These are phyloP conservation scores for Coccomyxa sp. DNA, from an alignment of 139 green algal genomes.

Conservation along the genomic window DNA sequence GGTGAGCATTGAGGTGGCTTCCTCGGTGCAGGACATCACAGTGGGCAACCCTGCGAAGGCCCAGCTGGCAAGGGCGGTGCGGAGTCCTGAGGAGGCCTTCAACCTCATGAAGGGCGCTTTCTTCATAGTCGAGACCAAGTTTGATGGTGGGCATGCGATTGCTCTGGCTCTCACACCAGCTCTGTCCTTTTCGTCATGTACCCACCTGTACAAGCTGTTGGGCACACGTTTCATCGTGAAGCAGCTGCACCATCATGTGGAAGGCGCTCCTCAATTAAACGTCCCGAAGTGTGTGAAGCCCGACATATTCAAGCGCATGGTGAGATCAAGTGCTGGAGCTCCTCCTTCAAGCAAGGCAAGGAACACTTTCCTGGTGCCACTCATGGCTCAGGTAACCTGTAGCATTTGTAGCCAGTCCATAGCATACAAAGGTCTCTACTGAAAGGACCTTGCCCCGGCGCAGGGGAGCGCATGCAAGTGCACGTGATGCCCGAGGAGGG, in stretches of 20 bases:
- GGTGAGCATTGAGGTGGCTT: background rate
- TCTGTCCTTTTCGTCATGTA: background rate
- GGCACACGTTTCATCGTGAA: background rate
- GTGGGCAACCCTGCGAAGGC: constrained; percentile 35
- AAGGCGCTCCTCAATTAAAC: too few relatives aligned
- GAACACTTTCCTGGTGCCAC: background rate
- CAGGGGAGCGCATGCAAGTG: constrained; percentile 64
- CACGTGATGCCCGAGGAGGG: constrained; percentile 37
- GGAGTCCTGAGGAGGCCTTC: constrained; percentile 26
- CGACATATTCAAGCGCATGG: too few relatives aligned
- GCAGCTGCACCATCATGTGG: too few relatives aligned
- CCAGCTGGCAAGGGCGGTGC: constrained; percentile 38
- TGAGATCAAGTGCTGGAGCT: too few relatives aligned
- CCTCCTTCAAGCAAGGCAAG: too few relatives aligned
- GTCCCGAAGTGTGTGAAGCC: too few relatives aligned
- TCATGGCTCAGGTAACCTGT: background rate
- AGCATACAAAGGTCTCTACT: too few relatives aligned
- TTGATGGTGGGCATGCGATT: constrained; percentile 55
- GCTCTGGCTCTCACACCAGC: background rate
- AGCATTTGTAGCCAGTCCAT: background rate
- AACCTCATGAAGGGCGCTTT: constrained; percentile 28
- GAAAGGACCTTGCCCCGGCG: too few relatives aligned
- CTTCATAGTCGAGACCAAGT: constrained; percentile 78
- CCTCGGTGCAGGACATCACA: constrained; percentile 36
- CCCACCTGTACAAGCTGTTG: too few relatives aligned